phyloP scores from a whole-genome alignment of 257 asterid species.

The Solanum chiquidenum region DNA sequence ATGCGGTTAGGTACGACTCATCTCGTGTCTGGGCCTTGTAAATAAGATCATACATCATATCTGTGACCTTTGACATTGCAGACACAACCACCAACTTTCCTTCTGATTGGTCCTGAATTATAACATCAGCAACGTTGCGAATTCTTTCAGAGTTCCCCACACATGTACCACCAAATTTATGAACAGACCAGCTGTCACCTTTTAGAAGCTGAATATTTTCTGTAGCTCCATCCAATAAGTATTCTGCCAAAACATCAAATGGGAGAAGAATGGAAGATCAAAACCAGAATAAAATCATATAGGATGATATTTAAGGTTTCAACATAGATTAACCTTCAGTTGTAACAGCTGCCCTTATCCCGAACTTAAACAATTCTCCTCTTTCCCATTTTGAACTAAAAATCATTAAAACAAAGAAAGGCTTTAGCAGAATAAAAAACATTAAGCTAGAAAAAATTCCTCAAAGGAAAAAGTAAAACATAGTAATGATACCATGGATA shows the following conservation, averaged over 20 bases:
- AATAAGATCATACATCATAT: constrained; percentile 93
- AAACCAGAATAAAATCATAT: background rate
- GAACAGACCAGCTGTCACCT: constrained; percentile 90
- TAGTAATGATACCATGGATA: background rate
- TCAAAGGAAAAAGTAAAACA: background rate
- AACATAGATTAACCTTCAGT: constrained; percentile 39
- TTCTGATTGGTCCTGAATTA: constrained; percentile 59
- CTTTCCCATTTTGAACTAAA: constrained; percentile 26
- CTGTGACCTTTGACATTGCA: constrained; percentile 97
- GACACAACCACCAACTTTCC: constrained; percentile 88
- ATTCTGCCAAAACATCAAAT: constrained; percentile 20
- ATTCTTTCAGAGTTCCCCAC: constrained; percentile 89
- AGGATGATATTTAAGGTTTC: background rate
- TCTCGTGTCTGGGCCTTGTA: constrained; percentile 73
- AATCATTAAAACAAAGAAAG: background rate
- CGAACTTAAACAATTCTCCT: constrained; percentile 21
- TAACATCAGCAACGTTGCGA: constrained; percentile 68
- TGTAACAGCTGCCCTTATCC: constrained; percentile 38
- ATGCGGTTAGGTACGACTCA: constrained; percentile 48
- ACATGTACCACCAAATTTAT: constrained; percentile 97
- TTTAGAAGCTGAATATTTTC: constrained; percentile 48
- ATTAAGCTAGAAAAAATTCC: background rate
- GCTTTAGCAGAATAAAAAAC: background rate
- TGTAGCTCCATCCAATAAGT: constrained; percentile 38
- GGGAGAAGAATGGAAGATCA: background rate